These are phyloP conservation scores for Glarea lozoyensis DNA, from an alignment of 495 filamentous ascomycete genomes.

Conservation along the genomic window DNA sequence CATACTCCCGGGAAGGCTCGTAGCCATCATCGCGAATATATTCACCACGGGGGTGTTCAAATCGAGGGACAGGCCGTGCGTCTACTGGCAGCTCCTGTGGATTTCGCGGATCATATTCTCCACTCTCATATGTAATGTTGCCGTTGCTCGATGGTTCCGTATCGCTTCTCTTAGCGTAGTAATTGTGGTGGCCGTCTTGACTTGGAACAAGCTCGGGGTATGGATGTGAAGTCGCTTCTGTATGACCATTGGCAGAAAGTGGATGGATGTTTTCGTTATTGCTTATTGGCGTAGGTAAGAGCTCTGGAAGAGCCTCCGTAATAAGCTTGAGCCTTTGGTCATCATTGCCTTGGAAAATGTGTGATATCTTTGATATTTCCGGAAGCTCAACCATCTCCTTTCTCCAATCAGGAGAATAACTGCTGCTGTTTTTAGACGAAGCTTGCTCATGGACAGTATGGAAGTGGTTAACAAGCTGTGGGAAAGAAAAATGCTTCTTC, in stretches of 20 bases:
- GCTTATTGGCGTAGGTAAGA: slow-evolving; percentile 6
- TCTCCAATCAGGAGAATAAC: slow-evolving; percentile 47
- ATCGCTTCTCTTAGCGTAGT: slow-evolving; percentile 9
- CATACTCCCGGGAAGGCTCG: slow-evolving; percentile 4
- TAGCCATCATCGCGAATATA: neutral
- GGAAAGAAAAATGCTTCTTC: slow-evolving; percentile 47
- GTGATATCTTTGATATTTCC: slow-evolving; percentile 36
- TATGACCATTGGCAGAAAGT: slow-evolving; percentile 3
- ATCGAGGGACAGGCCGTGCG: neutral
- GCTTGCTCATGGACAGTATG: slow-evolving; percentile 43
- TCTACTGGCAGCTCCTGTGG: slow-evolving; percentile 11
- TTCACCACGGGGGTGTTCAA: neutral
- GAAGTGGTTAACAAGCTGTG: slow-evolving; percentile 60
- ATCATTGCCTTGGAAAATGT: slow-evolving; percentile 44
- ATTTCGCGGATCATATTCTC: slow-evolving; percentile 20
- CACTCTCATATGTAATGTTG: slow-evolving; percentile 11
- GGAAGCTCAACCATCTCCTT: slow-evolving; percentile 64
- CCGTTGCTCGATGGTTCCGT: slow-evolving; percentile 4
- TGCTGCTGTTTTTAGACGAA: slow-evolving; percentile 20
- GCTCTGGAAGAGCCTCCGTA: slow-evolving; percentile 45
- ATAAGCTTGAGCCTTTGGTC: slow-evolving; percentile 45
- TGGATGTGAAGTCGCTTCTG: neutral
- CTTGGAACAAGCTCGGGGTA: slow-evolving; percentile 15
- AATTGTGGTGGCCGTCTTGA: slow-evolving; percentile 19
- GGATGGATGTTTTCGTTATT: neutral